A percentile compares a stretch with the other conserved stretches of the same genome.
These are phyloP conservation scores for Fomes fomentarius DNA, from an alignment of 1,284 basidiomycete genomes.

Conservation along the genomic window DNA sequence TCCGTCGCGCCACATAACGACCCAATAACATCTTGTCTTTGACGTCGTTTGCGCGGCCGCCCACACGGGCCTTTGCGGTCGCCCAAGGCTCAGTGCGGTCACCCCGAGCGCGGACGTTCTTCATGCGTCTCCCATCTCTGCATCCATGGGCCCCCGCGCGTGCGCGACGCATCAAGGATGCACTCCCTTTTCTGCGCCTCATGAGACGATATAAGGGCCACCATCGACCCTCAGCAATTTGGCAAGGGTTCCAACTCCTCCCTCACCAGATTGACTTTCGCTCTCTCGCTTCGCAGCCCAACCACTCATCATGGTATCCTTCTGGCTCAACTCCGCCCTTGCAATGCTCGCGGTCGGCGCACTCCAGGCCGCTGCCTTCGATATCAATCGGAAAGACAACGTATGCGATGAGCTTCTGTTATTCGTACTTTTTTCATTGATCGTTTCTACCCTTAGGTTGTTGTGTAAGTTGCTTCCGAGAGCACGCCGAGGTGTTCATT, in stretches of 20 bases:
- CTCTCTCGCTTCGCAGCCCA: background rate
- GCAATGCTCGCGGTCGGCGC: background rate
- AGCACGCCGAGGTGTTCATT: too few relatives aligned
- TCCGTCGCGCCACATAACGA: too few relatives aligned
- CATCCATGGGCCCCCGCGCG: background rate
- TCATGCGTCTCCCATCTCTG: background rate
- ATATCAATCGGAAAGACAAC: conserved; percentile 16
- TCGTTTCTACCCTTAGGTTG: too few relatives aligned
- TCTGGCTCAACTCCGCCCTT: too few relatives aligned
- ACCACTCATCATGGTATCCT: too few relatives aligned
- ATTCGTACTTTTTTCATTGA: too few relatives aligned
- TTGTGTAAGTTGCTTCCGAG: too few relatives aligned
- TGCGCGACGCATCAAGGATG: too few relatives aligned
- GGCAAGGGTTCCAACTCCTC: conserved; percentile 4
- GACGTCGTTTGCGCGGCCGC: too few relatives aligned
- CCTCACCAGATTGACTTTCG: background rate
- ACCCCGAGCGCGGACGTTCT: background rate
- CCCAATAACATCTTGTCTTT: too few relatives aligned
- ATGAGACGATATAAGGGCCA: background rate
- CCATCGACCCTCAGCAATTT: background rate
- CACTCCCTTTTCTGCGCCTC: background rate
- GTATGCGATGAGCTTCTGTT: conserved; percentile 12
- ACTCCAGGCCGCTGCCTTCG: conserved; percentile 8
- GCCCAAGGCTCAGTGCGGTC: background rate
- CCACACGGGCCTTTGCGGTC: background rate